A percentile compares a stretch with the other conserved stretches of the same genome.
Conservation (phyloP, 306 rosid species). For the Vigna nakashimae region DNA sequence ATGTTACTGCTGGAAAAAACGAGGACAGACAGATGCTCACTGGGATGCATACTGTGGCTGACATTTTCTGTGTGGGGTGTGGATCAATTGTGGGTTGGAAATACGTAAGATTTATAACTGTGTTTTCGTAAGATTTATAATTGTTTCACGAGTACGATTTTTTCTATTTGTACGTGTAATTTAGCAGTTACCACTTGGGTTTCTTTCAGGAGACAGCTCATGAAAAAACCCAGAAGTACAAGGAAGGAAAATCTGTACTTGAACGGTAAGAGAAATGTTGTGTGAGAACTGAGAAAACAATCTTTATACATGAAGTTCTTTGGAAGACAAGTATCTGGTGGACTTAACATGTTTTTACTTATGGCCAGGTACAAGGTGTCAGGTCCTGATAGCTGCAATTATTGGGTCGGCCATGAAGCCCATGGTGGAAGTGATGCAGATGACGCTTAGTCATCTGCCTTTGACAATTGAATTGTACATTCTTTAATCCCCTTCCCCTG, state of each 20-base stretch:
- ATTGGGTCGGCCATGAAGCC: conserved; percentile 76
- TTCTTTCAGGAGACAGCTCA: conserved; percentile 72
- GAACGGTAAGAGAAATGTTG: conserved; percentile 69
- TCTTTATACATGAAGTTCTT: conserved; percentile 38
- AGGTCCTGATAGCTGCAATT: conserved; percentile 88
- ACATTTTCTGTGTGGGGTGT: conserved; percentile 97
- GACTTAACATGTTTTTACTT: conserved; percentile 48
- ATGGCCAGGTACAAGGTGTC: conserved; percentile 76
- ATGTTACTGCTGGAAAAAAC: conserved; percentile 68
- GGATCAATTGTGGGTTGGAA: conserved; percentile 98
- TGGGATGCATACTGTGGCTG: conserved; percentile 93
- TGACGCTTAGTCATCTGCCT: conserved; percentile 60
- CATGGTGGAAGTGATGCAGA: conserved; percentile 97
- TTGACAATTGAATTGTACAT: conserved; percentile 76
- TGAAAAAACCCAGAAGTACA: conserved; percentile 76
- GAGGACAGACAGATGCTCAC: conserved; percentile 88
- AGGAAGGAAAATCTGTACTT: conserved; percentile 78
- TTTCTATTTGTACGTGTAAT: conserved; percentile 30
- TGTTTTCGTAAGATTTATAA: neutral
- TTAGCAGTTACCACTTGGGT: conserved; percentile 47
- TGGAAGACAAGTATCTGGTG: neutral
- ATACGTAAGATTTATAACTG: conserved; percentile 75
- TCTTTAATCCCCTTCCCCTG: conserved; percentile 44
- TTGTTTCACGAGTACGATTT: conserved; percentile 34
- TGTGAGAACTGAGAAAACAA: conserved; percentile 43